Evolutionary conservation across 78 protist species (phyloP).

Genomic region (Dictyostelium brefeldianum): DNA sequence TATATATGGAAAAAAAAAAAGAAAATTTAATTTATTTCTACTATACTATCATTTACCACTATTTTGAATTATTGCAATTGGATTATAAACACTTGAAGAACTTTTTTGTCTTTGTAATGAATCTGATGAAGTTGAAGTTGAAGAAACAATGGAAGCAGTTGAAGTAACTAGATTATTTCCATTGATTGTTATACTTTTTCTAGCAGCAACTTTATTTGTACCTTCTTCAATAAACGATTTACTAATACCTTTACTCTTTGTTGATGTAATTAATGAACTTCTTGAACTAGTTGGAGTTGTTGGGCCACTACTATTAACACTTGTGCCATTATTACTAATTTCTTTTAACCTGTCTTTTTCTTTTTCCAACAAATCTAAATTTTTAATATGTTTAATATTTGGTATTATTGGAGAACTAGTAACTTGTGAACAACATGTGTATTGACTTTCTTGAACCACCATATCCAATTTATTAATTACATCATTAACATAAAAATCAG

Average conservation of each 20-base stretch:
- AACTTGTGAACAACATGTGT: no score
- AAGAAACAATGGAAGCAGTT: neutral
- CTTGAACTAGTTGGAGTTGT: neutral
- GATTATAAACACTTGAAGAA: neutral
- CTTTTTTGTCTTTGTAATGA: neutral
- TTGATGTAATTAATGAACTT: neutral
- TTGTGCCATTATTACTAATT: neutral
- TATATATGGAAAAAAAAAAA: neutral
- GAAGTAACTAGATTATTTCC: neutral
- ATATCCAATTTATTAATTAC: neutral
- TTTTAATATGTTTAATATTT: constrained; percentile 18
- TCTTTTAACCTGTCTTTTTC: constrained; percentile 6
- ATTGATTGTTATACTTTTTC: neutral
- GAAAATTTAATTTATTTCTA: neutral
- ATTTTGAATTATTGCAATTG: neutral
- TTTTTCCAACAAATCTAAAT: neutral
- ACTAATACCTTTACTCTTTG: constrained; percentile 10
- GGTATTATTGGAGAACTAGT: neutral
- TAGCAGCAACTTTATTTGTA: neutral
- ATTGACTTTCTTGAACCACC: neutral
- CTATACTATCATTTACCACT: neutral
- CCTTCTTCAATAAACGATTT: constrained; percentile 8
- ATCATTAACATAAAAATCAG: neutral
- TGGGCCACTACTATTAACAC: neutral
- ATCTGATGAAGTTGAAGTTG: neutral